phyloP scores from a whole-genome alignment of 371 early-diverging fungal genomes.

The Saksenaea oblongispora region DNA sequence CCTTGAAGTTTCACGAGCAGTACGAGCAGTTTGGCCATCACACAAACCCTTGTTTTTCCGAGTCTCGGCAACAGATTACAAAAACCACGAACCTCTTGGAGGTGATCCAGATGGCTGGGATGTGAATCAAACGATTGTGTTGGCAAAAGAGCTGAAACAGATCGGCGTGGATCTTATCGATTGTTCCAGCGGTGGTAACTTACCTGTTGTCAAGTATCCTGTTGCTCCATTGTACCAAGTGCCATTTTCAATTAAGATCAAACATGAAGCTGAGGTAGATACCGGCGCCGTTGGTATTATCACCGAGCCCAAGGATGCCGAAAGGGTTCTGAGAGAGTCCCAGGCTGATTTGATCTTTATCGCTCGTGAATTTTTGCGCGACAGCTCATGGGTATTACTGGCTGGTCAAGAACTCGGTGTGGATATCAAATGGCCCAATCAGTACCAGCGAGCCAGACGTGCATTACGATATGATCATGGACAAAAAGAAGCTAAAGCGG shows the following conservation, averaged over 20 bases:
- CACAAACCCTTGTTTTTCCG: conserved; percentile 83
- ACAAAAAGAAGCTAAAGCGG: background rate
- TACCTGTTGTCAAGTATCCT: conserved; percentile 50
- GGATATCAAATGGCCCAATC: conserved; percentile 61
- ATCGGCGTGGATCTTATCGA: conserved; percentile 81
- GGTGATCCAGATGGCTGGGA: conserved; percentile 55
- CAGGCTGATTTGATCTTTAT: conserved; percentile 77
- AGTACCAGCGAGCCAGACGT: conserved; percentile 56
- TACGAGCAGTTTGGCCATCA: conserved; percentile 73
- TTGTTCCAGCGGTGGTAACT: conserved; percentile 70
- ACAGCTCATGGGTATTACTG: conserved; percentile 29
- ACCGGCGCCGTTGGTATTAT: conserved; percentile 81
- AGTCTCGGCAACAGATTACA: conserved; percentile 72
- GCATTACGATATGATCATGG: conserved; percentile 5
- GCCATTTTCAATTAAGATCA: conserved; percentile 63
- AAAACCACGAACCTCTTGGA: conserved; percentile 31
- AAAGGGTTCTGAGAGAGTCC: conserved; percentile 62
- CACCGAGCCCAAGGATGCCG: conserved; percentile 63
- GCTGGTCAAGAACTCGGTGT: conserved; percentile 67
- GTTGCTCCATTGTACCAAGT: conserved; percentile 71
- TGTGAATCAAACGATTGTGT: conserved; percentile 62
- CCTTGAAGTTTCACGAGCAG: conserved; percentile 61
- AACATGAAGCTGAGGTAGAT: conserved; percentile 54
- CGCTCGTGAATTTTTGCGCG: conserved; percentile 76
- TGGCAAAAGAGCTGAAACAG: conserved; percentile 54